Conservation (phyloP, 1,284 basidiomycete species). For the Ceratobasidium sp. region DNA sequence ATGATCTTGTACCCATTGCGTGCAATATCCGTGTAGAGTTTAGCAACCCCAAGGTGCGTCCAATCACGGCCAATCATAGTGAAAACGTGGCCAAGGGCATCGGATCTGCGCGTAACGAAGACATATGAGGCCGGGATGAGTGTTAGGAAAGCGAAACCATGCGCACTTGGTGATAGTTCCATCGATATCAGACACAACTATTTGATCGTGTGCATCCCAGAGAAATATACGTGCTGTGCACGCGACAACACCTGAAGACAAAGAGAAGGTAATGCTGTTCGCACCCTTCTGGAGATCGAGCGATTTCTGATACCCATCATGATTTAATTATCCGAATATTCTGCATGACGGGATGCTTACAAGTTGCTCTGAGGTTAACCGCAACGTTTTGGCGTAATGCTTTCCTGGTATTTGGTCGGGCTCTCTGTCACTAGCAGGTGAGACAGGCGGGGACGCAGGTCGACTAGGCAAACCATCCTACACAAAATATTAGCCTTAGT, state of each 20-base stretch:
- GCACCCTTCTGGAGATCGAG: conserved; percentile 89
- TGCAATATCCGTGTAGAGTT: conserved; percentile 96
- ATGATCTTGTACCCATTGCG: conserved; percentile 99
- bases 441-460: conserved; percentile 43
- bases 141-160: not conserved
- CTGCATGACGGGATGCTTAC: conserved; percentile 58
- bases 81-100: conserved; percentile 97
- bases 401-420: conserved; percentile 59
- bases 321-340: conserved; percentile 14
- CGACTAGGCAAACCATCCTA: conserved; percentile 38
- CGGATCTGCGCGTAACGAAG: conserved; percentile 72
- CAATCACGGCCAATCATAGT: conserved; percentile 99
- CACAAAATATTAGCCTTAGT: not conserved
- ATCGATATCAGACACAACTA: conserved; percentile 98
- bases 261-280: conserved; percentile 94
- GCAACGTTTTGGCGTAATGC: conserved; percentile 91
- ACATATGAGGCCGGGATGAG: conserved; percentile 33
- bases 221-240: conserved; percentile 96
- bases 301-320: conserved; percentile 71
- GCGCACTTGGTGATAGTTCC: conserved; percentile 97
- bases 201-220: conserved; percentile 90
- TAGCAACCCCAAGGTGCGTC: conserved; percentile 98
- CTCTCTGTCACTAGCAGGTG: conserved; percentile 49
- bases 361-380: conserved; percentile 86
- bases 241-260: conserved; percentile 89